A percentile compares a stretch with the other conserved stretches of the same genome.
These are phyloP conservation scores for Calonectria pseudoreteaudii DNA, from an alignment of 2,329 filamentous ascomycete species.

Conservation along the genomic window DNA sequence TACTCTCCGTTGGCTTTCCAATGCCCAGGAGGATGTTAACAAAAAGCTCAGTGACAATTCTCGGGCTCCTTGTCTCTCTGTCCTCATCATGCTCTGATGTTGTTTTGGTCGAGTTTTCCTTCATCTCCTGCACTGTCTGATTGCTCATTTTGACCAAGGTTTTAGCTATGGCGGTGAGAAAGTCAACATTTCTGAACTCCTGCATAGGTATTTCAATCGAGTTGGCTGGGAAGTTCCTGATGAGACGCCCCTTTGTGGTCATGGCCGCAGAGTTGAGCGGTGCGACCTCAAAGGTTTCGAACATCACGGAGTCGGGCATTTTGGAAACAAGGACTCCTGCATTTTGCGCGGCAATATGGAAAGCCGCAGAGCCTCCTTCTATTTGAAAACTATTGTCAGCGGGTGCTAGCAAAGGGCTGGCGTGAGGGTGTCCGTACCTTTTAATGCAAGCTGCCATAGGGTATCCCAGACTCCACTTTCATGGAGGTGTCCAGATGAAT, in stretches of 20 bases:
- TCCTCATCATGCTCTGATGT: slow-evolving; percentile 50
- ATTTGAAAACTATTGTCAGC: neutral
- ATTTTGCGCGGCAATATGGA: slow-evolving; percentile 31
- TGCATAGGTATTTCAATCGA: neutral
- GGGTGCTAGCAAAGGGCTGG: too few species aligned
- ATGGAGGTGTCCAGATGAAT: slow-evolving; percentile 2
- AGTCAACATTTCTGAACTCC: slow-evolving; percentile 17
- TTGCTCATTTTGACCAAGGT: slow-evolving; percentile 47
- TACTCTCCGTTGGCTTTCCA: slow-evolving; percentile 42
- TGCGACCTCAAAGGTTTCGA: slow-evolving; percentile 32
- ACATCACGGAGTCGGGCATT: neutral
- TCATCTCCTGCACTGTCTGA: slow-evolving; percentile 38
- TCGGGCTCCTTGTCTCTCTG: slow-evolving; percentile 62
- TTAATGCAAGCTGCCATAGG: neutral
- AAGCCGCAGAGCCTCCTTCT: slow-evolving; percentile 3
- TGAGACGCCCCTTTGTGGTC: slow-evolving; percentile 18
- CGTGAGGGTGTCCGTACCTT: neutral
- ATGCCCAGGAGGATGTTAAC: slow-evolving; percentile 51
- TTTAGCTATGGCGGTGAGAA: slow-evolving; percentile 37
- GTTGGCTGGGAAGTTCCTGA: slow-evolving; percentile 27
- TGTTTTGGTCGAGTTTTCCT: slow-evolving; percentile 51
- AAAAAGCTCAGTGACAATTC: slow-evolving; percentile 63
- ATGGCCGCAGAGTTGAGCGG: slow-evolving; percentile 24
- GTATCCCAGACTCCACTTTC: neutral
- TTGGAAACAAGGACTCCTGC: slow-evolving; percentile 26